phyloP scores from a whole-genome alignment of 805 yeast genomes.

The Pichia californica region DNA sequence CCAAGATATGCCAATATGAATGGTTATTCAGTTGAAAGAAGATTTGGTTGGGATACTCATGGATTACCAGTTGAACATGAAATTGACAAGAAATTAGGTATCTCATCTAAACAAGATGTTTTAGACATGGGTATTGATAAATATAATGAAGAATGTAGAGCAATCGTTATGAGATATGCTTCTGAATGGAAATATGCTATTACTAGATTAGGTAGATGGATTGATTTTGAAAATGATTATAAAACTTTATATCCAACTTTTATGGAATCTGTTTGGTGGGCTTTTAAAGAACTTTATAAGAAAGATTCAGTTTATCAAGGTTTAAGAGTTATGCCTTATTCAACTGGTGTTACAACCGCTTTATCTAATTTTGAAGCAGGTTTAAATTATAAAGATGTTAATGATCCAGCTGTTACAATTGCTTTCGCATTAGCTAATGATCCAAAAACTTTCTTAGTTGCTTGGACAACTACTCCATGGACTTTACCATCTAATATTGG shows the following conservation, averaged over 20 bases:
- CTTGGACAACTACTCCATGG: conserved; percentile 99
- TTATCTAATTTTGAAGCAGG: conserved; percentile 97
- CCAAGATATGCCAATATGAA: conserved; percentile 98
- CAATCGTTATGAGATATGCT: conserved; percentile 96
- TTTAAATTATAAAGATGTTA: conserved; percentile 94
- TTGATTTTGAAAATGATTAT: conserved; percentile 97
- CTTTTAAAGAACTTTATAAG: conserved; percentile 78
- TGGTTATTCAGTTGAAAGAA: conserved; percentile 91
- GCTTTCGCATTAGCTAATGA: conserved; percentile 80
- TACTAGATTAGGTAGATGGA: conserved; percentile 97
- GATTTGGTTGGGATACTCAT: conserved; percentile 99
- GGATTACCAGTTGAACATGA: conserved; percentile 98
- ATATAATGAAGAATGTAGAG: conserved; percentile 90
- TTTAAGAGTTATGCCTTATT: conserved; percentile 96
- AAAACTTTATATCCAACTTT: conserved; percentile 92
- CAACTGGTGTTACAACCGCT: conserved; percentile 96
- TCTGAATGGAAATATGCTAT: conserved; percentile 91
- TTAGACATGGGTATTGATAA: conserved; percentile 89
- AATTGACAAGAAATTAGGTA: conserved; percentile 94
- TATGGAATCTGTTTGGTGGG: conserved; percentile 99
- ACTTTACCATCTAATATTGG: conserved; percentile 93
- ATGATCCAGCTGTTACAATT: conserved; percentile 93
- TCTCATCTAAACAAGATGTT: conserved; percentile 91
- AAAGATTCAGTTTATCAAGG: conserved; percentile 93
- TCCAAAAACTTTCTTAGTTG: conserved; percentile 77